Base-by-base conservation (phyloP, 2,329 filamentous ascomycete genomes). In the Phialophora macrospora region DNA sequence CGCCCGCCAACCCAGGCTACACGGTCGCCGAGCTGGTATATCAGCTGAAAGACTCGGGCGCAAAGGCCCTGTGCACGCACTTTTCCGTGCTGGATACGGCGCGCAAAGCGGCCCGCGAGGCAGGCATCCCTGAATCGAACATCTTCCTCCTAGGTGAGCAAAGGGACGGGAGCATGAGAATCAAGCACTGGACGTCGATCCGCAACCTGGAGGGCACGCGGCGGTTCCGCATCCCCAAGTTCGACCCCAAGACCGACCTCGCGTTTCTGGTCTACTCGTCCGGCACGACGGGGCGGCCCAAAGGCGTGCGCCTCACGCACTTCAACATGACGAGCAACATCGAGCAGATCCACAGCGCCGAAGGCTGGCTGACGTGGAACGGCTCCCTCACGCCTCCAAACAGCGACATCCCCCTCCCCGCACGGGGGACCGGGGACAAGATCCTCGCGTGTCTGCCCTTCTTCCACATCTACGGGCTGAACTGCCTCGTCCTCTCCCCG, bases 381-480 rank as follows among this genome's bases (percentile, higher is more conserved):
- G 87, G 88, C 4, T 84, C 85, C 0, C 74, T 80, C 34, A 63
- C 38, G 7, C 66, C 55, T 2, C 62, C 63, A 0, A 63, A 63
- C n/a, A 71, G 70, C 55, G 67, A 66, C n/a, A 71, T 72, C 55
- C 70, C 70, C 6, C 68, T 68, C 22, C 66, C 69, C 2, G 67
- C 70, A 4, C 62, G 58, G 32, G 87, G 87, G 8, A 82, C 87
- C 63, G 85, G 87, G 0, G 93, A 97, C 75, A 87, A 85, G 65
- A 81, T 95, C 32, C 77, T 97, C 6, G 91, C 90, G 1, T 89
- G 96, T 65, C 78, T 97, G 11, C 93, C 93, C 0, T 95, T 97
- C 77, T 97, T 93, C 79, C 93, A 97, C 75, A 93, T 96, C 68
- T 97, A 96, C 74, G 92, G 90, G 7, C 84, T 96, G 26, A 90